Conservation (phyloP, 2,329 filamentous ascomycete species). For the Coleophoma crateriformis region DNA sequence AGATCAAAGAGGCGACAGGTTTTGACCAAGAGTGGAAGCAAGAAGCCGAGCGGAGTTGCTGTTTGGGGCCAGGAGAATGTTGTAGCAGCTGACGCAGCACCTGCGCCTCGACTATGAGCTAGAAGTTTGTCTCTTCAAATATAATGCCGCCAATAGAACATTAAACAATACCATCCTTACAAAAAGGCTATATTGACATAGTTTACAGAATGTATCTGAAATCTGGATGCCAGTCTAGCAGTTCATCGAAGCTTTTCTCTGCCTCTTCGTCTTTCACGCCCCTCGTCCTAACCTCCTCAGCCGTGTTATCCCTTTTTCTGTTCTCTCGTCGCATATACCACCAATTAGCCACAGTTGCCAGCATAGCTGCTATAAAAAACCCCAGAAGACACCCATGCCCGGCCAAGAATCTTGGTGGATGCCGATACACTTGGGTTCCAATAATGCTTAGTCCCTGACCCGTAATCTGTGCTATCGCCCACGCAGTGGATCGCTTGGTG, state of each 20-base stretch:
- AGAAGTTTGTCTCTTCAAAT: too few relatives aligned
- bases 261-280: background rate
- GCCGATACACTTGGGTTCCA: slow-evolving; percentile 5
- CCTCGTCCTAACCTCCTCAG: background rate
- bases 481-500: slow-evolving; percentile 5
- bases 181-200: background rate
- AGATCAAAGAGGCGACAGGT: background rate
- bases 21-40: background rate
- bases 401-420: slow-evolving; percentile 3
- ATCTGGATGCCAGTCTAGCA: slow-evolving; percentile 6
- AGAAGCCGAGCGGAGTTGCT: too few relatives aligned
- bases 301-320: slow-evolving; percentile 1
- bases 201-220: slow-evolving; percentile 6
- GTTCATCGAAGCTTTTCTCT: slow-evolving; percentile 1
- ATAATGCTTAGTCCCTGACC: slow-evolving; percentile 4
- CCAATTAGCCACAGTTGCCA: background rate
- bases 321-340: slow-evolving; percentile 6
- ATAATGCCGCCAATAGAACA: too few relatives aligned
- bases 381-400: slow-evolving; percentile 5
- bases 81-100: too few relatives aligned
- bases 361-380: slow-evolving; percentile 1
- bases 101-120: too few relatives aligned
- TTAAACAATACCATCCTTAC: too few relatives aligned
- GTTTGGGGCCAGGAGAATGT: too few relatives aligned
- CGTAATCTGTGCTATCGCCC: slow-evolving; percentile 2